Base-by-base conservation (phyloP, 108 stramenopile genomes). In the Discostella stelligeroides region DNA sequence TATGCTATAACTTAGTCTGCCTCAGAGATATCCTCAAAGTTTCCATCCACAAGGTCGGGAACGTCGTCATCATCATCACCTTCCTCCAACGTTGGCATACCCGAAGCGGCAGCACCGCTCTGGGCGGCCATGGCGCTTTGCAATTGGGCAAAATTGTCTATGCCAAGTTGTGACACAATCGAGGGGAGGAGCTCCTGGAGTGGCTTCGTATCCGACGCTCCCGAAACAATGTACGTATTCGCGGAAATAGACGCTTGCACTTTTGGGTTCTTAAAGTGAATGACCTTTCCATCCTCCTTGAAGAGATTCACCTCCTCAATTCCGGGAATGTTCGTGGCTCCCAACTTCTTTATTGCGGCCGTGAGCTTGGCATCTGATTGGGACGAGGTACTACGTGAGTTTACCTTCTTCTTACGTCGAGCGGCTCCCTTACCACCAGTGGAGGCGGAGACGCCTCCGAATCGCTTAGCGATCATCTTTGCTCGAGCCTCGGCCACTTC, bases 221-320 rank as follows among this genome's bases (percentile, higher is more conserved):
- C 98, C 38, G 90, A 90, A 39, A 99, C 90, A 68, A 98, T 95
- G 91, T 95, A 99, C 15, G 97, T 99, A 83, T 99, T 99, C 70
- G 97, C 95, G 38, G 79, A 86, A 61, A 99, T 96, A 41, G 95
- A 88, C 39, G 97, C 97, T 67, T 99, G 97, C 54, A 99, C 96
- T 85, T 94, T 92, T 57, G 97, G 97, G 72, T 95, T 95, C 45
- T 84, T 79, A 65, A 99, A 98, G 76, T 97, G 97, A 78, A 97
- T 96, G 20, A 99, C 97, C 70, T 96, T 94, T 59, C 97, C 96
- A 68, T 98, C 96, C 37, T 96, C 92, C 87, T 95, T 97, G 89
- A 99, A 99, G 73, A 99, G 88, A 75, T 99, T 98, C 56, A 98
- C 97, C 75, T 99, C 98, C 72, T 97, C 97, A 67, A 99, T 97